Percentiles rank a stretch among this genome's conserved stretches.
Conservation (phyloP, 495 filamentous ascomycete genomes). For the Penicillium subrubescens region DNA sequence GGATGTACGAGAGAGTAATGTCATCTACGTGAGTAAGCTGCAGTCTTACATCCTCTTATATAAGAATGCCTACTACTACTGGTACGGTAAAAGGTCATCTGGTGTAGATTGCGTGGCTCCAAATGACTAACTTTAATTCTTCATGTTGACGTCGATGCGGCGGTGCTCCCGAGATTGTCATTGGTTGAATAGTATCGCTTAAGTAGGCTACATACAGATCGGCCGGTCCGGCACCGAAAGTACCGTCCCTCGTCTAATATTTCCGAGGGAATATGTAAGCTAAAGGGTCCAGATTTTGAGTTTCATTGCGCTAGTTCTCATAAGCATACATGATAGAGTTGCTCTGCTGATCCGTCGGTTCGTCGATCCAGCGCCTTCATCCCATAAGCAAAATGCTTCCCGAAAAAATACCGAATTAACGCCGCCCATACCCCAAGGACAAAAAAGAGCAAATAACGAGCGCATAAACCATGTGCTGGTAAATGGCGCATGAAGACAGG, state of each 20-base stretch:
- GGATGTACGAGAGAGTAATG: neutral
- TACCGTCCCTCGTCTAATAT: neutral
- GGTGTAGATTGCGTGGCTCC: neutral
- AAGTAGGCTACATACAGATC: neutral
- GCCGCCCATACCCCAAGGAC: neutral
- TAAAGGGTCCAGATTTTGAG: too few relatives aligned
- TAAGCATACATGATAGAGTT: neutral
- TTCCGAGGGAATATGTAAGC: neutral
- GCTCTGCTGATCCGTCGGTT: neutral
- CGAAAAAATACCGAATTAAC: neutral
- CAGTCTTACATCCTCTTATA: neutral
- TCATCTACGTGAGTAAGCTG: neutral
- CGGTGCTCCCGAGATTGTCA: neutral
- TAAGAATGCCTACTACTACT: neutral
- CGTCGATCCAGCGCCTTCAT: neutral
- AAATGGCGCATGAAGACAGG: too few relatives aligned
- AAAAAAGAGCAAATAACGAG: neutral
- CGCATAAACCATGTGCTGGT: neutral
- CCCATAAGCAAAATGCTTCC: neutral
- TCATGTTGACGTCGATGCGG: slow-evolving; percentile 3
- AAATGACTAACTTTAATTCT: neutral
- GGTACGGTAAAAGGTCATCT: neutral
- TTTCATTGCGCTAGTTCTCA: neutral
- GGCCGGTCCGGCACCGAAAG: neutral
- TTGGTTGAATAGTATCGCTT: neutral